phyloP scores from a whole-genome alignment of 345 rosid species.

The Euphorbia tirucalli region DNA sequence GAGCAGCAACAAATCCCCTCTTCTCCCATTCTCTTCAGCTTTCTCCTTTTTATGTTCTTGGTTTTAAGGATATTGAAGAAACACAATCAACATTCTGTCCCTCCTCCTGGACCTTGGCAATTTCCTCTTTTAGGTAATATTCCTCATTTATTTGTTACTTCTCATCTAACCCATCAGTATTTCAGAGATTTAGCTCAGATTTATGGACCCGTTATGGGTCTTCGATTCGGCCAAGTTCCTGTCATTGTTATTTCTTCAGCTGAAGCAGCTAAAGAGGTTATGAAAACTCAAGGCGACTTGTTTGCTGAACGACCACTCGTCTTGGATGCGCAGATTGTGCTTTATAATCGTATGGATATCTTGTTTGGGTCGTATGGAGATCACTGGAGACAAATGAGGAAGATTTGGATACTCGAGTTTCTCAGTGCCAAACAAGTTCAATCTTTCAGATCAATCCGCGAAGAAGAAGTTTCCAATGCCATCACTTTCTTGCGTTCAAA shows the following conservation, averaged over 20 bases:
- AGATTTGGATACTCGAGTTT: too few relatives aligned
- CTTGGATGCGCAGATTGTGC: neutral
- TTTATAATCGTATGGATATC: slow-evolving; percentile 12
- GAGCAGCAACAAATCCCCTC: neutral
- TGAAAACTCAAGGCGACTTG: too few relatives aligned
- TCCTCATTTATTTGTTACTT: slow-evolving; percentile 21
- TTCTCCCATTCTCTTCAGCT: neutral
- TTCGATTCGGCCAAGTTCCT: slow-evolving; percentile 24
- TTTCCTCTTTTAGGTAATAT: slow-evolving; percentile 34
- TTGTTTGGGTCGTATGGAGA: slow-evolving; percentile 21
- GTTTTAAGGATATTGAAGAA: too few relatives aligned
- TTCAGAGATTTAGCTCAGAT: slow-evolving; percentile 24
- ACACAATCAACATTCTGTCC: neutral
- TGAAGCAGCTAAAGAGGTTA: slow-evolving; percentile 24
- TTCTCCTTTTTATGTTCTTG: too few relatives aligned
- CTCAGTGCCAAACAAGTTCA: too few relatives aligned
- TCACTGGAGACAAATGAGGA: slow-evolving; percentile 29
- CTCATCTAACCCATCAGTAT: slow-evolving; percentile 20
- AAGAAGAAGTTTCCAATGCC: too few relatives aligned
- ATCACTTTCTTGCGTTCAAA: too few relatives aligned
- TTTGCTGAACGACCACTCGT: too few relatives aligned
- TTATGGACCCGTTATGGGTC: too few relatives aligned
- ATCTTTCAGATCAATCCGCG: too few relatives aligned
- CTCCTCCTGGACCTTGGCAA: slow-evolving; percentile 32
- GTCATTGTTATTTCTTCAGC: slow-evolving; percentile 24